Evolutionary conservation across 2,329 filamentous ascomycete species (phyloP), one percentile per base, ranked within the genome.

Genomic region (Aspergillus pseudotamarii): DNA sequence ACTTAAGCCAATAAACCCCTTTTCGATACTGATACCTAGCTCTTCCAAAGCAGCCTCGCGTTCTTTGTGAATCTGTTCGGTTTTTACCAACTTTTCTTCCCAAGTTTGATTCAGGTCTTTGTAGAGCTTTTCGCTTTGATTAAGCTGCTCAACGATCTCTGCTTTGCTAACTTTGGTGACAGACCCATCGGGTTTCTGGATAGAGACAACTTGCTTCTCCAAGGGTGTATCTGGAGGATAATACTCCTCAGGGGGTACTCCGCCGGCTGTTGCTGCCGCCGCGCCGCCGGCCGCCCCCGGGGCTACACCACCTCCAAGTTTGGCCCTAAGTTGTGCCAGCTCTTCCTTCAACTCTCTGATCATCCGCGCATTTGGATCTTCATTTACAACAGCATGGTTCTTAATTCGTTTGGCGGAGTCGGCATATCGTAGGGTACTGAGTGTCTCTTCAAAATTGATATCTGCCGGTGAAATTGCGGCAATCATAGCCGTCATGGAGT

Each of bases 401-500:
- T 98, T 98, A 85, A 99, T 99, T 72, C 95, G 89, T 82, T 99
- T 99, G 30, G 95, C 95, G 9, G 93, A 97, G 76, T 99, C 94
- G 61, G 96, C 95, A 78, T 99, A 99, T 73, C 96, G 89, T 32
- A 99, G 84, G 0, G 95, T 99, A 76, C 94, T 95, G 21, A 99
- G 84, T 0, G 96, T 99, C 79, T 99, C 95, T 69, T 99, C 95
- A 75, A 96, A 98, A 80, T 99, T 99, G 82, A 98, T 98, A 79
- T 99, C 95, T 60, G 95, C 95, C 4, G 95, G 95, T 73, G 94
- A 97, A 75, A 99, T 97, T 58, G 94, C 94, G 57, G 95, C 96
- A 84, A 99, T 99, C 96, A 99, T 99, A 64, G 95, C 95, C 28
- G 95, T 99, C 92, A 98, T 94, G 77, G 94, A 98, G 84, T 99